Base-by-base conservation (phyloP, 2,329 filamentous ascomycete species). In the Aspergillus japonicus region DNA sequence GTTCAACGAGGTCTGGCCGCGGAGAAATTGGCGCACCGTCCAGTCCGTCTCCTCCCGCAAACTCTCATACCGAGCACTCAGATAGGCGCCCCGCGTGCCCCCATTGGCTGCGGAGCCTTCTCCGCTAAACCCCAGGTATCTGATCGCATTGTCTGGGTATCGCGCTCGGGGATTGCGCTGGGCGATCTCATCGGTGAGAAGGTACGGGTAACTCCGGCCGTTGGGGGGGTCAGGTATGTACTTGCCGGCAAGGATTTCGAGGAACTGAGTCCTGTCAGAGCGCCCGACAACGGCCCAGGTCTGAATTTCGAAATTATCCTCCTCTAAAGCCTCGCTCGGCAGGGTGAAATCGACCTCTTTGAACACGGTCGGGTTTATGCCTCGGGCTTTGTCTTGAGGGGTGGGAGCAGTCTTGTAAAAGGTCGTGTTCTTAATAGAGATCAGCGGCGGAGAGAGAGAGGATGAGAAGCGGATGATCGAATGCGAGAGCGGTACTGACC, bases 31-130 rank as follows among this genome's bases (percentile, higher is more conserved):
- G 54, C 83, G 78, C 2, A 98, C 82, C 0, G 89, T 91, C 76
- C 94, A 96, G 74, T 98, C 95, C 1, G 90, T 96, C 56, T 87
- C 88, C 76, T 97, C 94, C 33, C 91, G 84, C 42, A 89, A 82
- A 60, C 90, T 93, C 80, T 99, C 95, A 73, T 98, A 99, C 44
- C 95, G 84, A 16, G 92, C 92, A 60, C 91, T 92, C 19, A 98
- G 79, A 72, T 97, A 97, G 4, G 92, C 88, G 21, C 90, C 89
- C n/a, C 86, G 73, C 5, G 76, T 73, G 14, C 77, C 77, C 12
- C 75, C 76, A 62, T 71, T 73, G 77, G 52, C 81, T 77, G 69
- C 70, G 5, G 83, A 82, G 26, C 86, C 83, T 66, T 93, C 90
- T 2, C 86, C 87, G 70, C 92, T 90, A 70, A 98, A 98, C 0